These are phyloP conservation scores for Boletus barrowsii DNA, from an alignment of 768 basidiomycete species.

Conservation along the genomic window DNA sequence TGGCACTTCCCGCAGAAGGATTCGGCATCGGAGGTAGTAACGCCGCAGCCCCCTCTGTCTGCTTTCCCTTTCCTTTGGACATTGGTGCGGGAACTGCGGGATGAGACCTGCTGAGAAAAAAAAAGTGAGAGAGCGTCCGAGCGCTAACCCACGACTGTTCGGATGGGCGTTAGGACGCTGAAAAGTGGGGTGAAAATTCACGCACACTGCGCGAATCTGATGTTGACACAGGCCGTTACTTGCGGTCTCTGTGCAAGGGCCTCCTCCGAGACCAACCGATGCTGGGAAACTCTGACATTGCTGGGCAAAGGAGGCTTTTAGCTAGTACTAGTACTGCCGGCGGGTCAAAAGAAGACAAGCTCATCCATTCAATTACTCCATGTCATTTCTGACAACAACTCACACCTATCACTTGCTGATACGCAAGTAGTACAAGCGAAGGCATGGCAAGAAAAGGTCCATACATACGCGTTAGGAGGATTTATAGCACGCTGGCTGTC, in stretches of 20 bases:
- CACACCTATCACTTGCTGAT: no score
- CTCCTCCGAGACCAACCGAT: conserved; percentile 8
- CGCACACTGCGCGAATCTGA: conserved; percentile 1
- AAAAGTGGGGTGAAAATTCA: not conserved
- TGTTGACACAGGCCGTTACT: conserved; percentile 5
- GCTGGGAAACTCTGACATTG: conserved; percentile 4
- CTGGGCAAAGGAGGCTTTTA: not conserved
- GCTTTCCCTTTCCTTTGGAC: conserved; percentile 33
- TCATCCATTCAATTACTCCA: no score
- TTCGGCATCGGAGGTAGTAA: conserved; percentile 42
- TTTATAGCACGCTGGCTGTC: no score
- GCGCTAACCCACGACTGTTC: conserved; percentile 6
- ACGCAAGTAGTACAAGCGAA: no score
- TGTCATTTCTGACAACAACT: no score
- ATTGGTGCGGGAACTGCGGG: not conserved
- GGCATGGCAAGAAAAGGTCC: no score
- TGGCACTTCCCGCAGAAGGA: conserved; percentile 61
- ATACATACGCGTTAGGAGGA: no score
- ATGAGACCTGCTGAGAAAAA: not conserved
- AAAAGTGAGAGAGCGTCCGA: not conserved
- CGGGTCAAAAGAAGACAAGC: no score
- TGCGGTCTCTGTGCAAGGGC: conserved; percentile 4
- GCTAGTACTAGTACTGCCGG: no score
- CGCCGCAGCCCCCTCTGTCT: conserved; percentile 15
- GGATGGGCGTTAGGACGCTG: conserved; percentile 8